Evolutionary conservation across 768 basidiomycete species (phyloP), one percentile per base, ranked within the genome.

Genomic region (Lentinula sp.): DNA sequence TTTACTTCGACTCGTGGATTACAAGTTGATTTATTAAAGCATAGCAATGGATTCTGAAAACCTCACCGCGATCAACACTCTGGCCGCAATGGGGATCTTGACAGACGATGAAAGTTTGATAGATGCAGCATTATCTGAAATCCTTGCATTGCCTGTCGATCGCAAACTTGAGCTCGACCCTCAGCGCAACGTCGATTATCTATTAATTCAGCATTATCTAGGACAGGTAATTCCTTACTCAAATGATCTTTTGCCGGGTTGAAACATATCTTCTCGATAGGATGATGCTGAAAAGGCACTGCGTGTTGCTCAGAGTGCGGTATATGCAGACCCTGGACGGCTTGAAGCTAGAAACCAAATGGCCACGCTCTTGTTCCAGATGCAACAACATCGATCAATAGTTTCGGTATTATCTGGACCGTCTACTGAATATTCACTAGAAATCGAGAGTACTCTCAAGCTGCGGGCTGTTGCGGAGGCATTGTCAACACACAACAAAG

Each of bases 31-130:
- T 54, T 46, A 51, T 32, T 57, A 18, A 65, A 96, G 95, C 67
- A 88, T 97, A 64, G 79, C 87, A 0, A 72, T 79, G 28, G 91
- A 96, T 69, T 81, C 88, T 0, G 88, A 88, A 63, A 92, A 95
- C 67, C 70, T 94, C 54, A 78, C 82, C 58, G 93, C 92, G 1
- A 90, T 96, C 70, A 91, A 88, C 50, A 82, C 87, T 0, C 81
- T 98, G 1, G 90, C 91, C 0, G 90, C 90, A n/a, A 93, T 97
- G 84, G 94, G 92, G 10, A 85, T 94, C 59, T 73, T 95, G 57
- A 88, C 88, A 3, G 79, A 80, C 37, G 94, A 96, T 66, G 86
- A 89, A 37, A 81, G 80, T 39, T 80, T 97, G 18, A 80, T 95
- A 28, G 92, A 95, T 69, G 95, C 94, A 1, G 90, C 93, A 0